Percentiles rank a stretch among this genome's conserved stretches.
phyloP scores from a whole-genome alignment of 148 eudicot species.

The Heliamphora exappendiculata region DNA sequence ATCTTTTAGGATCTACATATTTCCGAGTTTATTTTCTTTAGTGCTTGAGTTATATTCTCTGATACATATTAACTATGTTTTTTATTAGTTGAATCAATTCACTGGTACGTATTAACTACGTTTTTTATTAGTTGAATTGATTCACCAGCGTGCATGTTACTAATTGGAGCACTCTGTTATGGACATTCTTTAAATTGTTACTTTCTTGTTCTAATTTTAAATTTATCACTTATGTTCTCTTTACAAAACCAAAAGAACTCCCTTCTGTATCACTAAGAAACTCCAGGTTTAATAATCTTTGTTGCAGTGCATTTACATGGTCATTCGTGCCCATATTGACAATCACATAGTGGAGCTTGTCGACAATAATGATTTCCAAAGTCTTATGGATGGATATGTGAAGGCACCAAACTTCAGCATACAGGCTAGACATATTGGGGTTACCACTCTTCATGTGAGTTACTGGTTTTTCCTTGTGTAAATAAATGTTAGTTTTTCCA shows the following conservation, averaged over 20 bases:
- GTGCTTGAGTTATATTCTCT: background rate
- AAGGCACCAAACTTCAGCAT: constrained; percentile 49
- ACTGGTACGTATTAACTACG: background rate
- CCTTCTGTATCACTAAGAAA: background rate
- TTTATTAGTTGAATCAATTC: too few relatives aligned
- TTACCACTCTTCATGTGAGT: constrained; percentile 72
- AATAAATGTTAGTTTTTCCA: constrained; percentile 6
- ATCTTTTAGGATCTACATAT: constrained; percentile 5
- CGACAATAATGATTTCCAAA: constrained; percentile 25
- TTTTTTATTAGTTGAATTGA: background rate
- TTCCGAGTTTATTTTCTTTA: background rate
- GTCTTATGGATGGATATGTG: constrained; percentile 29
- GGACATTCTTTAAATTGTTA: constrained; percentile 13
- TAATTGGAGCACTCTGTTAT: background rate
- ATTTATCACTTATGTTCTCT: background rate
- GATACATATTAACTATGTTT: background rate
- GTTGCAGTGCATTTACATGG: constrained; percentile 67
- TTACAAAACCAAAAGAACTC: background rate
- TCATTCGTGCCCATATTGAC: constrained; percentile 52
- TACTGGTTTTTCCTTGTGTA: constrained; percentile 6
- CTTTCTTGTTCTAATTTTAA: background rate
- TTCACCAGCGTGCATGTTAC: background rate
- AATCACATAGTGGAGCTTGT: constrained; percentile 50
- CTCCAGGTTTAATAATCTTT: background rate
- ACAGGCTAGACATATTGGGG: constrained; percentile 52